Conservation (phyloP, 495 filamentous ascomycete species). For the Arthonia radiata region DNA sequence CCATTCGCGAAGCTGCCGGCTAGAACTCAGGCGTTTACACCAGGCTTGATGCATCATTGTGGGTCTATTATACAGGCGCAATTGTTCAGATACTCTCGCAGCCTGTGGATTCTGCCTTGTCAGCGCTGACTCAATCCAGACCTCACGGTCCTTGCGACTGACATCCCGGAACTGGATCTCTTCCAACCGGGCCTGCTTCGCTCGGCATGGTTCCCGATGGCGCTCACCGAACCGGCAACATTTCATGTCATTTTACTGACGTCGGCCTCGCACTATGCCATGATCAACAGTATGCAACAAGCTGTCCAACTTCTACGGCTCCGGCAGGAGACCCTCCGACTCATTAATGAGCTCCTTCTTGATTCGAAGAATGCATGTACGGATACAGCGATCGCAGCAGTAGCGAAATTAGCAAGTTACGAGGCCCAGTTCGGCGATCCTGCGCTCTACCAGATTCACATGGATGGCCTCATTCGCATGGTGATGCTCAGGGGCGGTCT, state of each 20-base stretch:
- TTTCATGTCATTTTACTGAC: slow-evolving; percentile 21
- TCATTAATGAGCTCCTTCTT: slow-evolving; percentile 13
- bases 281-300: slow-evolving; percentile 6
- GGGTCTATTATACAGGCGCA: too few species aligned
- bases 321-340: slow-evolving; percentile 12
- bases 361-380: slow-evolving; percentile 3
- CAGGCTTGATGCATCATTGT: too few species aligned
- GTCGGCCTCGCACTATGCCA: slow-evolving; percentile 17
- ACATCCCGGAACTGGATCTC: slow-evolving; percentile 24
- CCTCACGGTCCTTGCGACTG: slow-evolving; percentile 18
- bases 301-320: slow-evolving; percentile 13
- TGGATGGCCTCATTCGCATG: slow-evolving; percentile 14
- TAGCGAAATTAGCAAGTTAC: slow-evolving; percentile 24
- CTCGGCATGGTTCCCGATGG: slow-evolving; percentile 21
- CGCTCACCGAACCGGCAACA: slow-evolving; percentile 17
- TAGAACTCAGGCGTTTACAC: too few species aligned
- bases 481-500: slow-evolving; percentile 17
- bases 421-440: slow-evolving; percentile 19
- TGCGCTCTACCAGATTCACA: slow-evolving; percentile 14
- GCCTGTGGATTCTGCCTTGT: too few species aligned
- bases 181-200: slow-evolving; percentile 17
- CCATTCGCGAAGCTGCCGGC: too few species aligned
- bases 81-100: too few species aligned
- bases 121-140: too few species aligned
- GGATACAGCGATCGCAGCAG: slow-evolving; percentile 18